A percentile compares a stretch with the other conserved stretches of the same genome.
Evolutionary conservation across 441 rosid genomes (phyloP).

Genomic region (Melianthus villosus): DNA sequence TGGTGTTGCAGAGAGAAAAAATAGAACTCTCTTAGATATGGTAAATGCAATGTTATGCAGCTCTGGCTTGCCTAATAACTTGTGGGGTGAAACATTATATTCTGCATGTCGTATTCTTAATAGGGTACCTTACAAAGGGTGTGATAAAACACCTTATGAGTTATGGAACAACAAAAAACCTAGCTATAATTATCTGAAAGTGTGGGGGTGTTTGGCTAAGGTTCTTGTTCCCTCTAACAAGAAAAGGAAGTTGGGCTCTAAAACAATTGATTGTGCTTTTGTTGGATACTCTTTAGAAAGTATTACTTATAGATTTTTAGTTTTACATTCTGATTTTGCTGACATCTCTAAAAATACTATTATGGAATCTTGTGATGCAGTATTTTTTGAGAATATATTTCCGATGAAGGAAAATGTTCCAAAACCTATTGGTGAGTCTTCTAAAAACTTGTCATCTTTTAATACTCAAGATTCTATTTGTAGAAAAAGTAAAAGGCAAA

Average conservation of each 20-base stretch:
- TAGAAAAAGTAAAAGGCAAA: no score
- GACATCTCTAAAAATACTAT: not conserved
- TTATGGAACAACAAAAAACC: no score
- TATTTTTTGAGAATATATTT: not conserved
- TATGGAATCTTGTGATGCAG: not conserved
- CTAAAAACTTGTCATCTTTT: no score
- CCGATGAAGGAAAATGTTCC: not conserved
- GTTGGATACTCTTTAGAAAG: not conserved
- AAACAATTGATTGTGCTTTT: not conserved
- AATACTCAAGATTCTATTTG: no score
- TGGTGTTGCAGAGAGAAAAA: conserved; percentile 3
- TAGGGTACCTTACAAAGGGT: no score
- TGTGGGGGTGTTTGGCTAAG: not conserved
- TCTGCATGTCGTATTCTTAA: no score
- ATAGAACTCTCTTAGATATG: conserved; percentile 2
- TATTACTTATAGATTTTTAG: not conserved
- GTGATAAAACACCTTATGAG: no score
- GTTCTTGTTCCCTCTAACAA: not conserved
- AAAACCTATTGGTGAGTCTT: no score
- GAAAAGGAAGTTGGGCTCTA: not conserved
- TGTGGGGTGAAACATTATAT: no score
- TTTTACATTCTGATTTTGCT: no score
- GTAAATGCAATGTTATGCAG: conserved; percentile 1
- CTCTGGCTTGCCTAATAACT: no score
- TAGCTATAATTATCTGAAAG: not conserved